A percentile compares a stretch with the other conserved stretches of the same genome.
Conservation (phyloP, 140 eudicot species). For the Erigeron philadelphicus region DNA sequence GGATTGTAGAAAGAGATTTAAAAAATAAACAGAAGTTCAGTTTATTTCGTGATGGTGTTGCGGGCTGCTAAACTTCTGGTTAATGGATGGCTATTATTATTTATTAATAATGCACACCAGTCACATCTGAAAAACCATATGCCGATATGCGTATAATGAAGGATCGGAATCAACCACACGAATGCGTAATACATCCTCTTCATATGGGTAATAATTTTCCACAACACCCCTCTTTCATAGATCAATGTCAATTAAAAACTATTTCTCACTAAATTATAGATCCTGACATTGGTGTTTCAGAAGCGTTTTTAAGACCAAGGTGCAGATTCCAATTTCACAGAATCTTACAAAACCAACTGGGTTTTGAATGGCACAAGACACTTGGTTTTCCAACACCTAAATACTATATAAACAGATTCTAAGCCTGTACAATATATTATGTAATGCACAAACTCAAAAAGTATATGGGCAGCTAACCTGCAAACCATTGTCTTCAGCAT, state of each 20-base stretch:
- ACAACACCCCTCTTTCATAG: background rate
- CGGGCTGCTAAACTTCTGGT: too few species aligned
- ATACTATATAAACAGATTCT: background rate
- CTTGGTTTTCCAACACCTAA: background rate
- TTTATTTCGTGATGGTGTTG: too few species aligned
- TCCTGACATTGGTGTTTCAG: background rate
- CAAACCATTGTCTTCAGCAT: slow-evolving; percentile 84
- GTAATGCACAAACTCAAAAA: slow-evolving; percentile 10
- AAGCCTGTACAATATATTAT: background rate
- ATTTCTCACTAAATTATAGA: background rate
- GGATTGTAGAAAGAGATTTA: too few species aligned
- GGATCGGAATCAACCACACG: background rate
- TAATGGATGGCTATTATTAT: background rate
- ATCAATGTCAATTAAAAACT: background rate
- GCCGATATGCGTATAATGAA: background rate
- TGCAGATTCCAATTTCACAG: background rate
- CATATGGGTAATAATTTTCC: background rate
- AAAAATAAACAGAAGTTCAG: too few species aligned
- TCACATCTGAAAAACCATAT: background rate
- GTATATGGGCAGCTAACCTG: slow-evolving; percentile 22
- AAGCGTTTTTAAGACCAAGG: background rate
- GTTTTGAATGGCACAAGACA: slow-evolving; percentile 6
- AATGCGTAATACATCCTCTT: background rate
- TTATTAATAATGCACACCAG: background rate
- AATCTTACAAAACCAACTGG: background rate